phyloP scores from a whole-genome alignment of 192 early-diverging fungal genomes.

The Coemansia sp. region DNA sequence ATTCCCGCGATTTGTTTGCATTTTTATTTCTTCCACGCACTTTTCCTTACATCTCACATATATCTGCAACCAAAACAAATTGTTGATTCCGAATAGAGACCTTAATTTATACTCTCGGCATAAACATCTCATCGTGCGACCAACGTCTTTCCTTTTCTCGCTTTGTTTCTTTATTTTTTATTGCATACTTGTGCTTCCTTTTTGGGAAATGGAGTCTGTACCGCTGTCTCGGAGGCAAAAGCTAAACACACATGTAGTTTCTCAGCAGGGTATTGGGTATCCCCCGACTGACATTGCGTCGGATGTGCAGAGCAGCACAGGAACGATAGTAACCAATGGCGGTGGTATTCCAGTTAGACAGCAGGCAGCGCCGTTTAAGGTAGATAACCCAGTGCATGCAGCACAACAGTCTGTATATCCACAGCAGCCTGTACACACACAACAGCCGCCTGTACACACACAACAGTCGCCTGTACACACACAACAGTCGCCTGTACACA shows the following conservation, averaged over 20 bases:
- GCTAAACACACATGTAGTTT: neutral
- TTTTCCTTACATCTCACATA: no score
- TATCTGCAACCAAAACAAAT: no score
- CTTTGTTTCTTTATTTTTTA: neutral
- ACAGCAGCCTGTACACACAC: neutral
- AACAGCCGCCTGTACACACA: neutral
- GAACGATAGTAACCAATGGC: neutral
- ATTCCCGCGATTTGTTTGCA: no score
- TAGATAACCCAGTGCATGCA: no score
- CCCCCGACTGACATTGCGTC: neutral
- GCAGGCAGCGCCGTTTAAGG: neutral
- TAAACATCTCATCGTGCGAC: neutral
- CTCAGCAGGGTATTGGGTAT: neutral
- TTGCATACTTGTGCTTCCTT: neutral
- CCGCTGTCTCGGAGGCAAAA: slow-evolving; percentile 6
- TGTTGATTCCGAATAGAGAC: neutral
- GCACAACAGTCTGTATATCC: no score
- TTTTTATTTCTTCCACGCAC: no score
- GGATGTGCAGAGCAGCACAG: neutral
- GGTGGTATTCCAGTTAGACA: neutral
- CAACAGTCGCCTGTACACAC: neutral
- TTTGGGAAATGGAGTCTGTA: slow-evolving; percentile 3
- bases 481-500: neutral
- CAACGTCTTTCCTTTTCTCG: neutral
- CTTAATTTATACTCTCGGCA: neutral